These are phyloP conservation scores for Pterulicium gracile DNA, from an alignment of 1,284 basidiomycete species.

Conservation along the genomic window DNA sequence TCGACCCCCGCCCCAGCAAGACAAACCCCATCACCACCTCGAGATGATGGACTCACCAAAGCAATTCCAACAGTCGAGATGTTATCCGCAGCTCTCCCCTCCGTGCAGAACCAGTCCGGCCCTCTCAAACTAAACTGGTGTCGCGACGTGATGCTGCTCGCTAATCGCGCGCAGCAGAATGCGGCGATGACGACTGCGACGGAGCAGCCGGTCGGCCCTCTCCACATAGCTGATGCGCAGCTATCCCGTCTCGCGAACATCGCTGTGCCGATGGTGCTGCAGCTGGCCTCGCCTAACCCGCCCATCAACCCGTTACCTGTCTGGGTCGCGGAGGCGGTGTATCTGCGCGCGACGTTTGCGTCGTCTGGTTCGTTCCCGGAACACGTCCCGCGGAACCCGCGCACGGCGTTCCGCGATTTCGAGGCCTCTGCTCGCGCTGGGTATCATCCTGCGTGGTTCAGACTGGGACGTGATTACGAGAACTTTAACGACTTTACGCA, in stretches of 20 bases:
- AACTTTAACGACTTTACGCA: constrained; percentile 63
- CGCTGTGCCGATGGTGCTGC: constrained; percentile 54
- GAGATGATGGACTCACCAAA: constrained; percentile 7
- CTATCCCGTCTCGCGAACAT: constrained; percentile 53
- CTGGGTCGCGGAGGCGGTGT: constrained; percentile 64
- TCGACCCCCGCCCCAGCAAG: constrained; percentile 10
- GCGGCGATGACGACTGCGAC: constrained; percentile 23
- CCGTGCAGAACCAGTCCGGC: constrained; percentile 47
- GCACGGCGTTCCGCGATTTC: constrained; percentile 82
- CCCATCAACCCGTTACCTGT: constrained; percentile 25
- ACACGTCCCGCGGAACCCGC: constrained; percentile 54
- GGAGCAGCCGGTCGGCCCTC: constrained; percentile 39
- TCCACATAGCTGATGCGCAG: constrained; percentile 48
- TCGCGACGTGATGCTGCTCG: constrained; percentile 69
- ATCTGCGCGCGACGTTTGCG: constrained; percentile 61
- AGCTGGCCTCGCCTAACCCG: constrained; percentile 30
- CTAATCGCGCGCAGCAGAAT: constrained; percentile 46
- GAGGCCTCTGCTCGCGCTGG: constrained; percentile 72
- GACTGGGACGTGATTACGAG: constrained; percentile 87
- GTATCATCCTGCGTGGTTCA: constrained; percentile 74
- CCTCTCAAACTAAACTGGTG: constrained; percentile 62
- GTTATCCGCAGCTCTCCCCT: constrained; percentile 26
- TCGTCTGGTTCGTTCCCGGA: constrained; percentile 60
- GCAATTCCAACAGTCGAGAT: constrained; percentile 31
- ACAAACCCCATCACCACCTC: constrained; percentile 5